These are phyloP conservation scores for Clohesyomyces aquaticus DNA, from an alignment of 495 filamentous ascomycete genomes.

Conservation along the genomic window DNA sequence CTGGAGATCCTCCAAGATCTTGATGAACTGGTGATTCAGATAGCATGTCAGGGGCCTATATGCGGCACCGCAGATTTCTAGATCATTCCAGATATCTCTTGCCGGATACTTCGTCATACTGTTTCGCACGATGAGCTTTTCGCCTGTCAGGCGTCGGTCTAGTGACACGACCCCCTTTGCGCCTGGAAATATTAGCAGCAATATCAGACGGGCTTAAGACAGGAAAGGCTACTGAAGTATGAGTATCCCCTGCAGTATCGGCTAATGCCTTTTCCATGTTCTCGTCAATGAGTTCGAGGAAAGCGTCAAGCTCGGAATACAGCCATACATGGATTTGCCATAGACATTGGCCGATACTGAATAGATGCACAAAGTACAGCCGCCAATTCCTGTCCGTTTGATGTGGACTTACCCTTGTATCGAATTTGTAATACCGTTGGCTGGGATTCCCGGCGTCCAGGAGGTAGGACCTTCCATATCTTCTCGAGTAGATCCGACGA, in stretches of 20 bases:
- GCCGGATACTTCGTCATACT: slow-evolving; percentile 85
- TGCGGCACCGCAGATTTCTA: slow-evolving; percentile 76
- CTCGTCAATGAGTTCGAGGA: too few species aligned
- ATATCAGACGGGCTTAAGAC: not conserved
- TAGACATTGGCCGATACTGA: too few species aligned
- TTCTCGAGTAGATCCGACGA: slow-evolving; percentile 59
- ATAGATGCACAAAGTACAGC: not conserved
- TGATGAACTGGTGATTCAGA: slow-evolving; percentile 78
- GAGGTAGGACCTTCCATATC: slow-evolving; percentile 52
- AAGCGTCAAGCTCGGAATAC: too few species aligned
- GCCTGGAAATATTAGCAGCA: not conserved
- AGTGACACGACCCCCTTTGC: slow-evolving; percentile 62
- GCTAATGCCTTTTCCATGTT: too few species aligned
- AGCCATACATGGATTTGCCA: too few species aligned
- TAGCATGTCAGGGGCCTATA: slow-evolving; percentile 67
- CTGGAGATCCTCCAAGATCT: slow-evolving; percentile 76
- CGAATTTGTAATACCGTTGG: slow-evolving; percentile 71
- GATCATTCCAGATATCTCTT: slow-evolving; percentile 45
- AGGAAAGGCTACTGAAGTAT: not conserved
- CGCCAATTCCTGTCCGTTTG: not conserved
- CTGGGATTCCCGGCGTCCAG: slow-evolving; percentile 45
- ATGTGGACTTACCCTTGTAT: not conserved
- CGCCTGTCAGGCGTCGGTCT: slow-evolving; percentile 58
- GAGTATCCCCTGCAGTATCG: not conserved
- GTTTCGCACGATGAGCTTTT: slow-evolving; percentile 59